Base-by-base conservation (phyloP, 2,329 filamentous ascomycete species). In the Dryadomyces quercus-mongolicae region DNA sequence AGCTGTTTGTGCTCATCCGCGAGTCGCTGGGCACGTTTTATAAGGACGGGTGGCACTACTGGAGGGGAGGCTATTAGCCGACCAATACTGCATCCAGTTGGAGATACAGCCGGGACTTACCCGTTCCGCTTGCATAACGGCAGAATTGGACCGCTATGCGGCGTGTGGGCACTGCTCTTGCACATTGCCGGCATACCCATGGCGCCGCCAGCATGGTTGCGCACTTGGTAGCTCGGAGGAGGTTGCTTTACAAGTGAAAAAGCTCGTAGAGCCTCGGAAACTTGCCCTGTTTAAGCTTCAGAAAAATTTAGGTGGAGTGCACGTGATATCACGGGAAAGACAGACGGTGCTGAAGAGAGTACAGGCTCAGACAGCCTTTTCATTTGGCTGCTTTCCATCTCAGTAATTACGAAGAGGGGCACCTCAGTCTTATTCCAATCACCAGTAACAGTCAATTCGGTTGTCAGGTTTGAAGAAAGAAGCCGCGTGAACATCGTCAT, bases 21-120 rank as follows among this genome's bases (percentile, higher is more conserved):
- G 47, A 86, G 69, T 56, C 71, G 72, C 36, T 75, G 73, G 9
- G 83, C 83, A 58, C 83, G 77, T 45, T 75, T 71, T 55, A 86
- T 74, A 53, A 86, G 74, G 45, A 75, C 74, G 10, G 73, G 69
- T 0, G 80, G 77, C 21, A 81, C 70, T 13, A 5, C 42, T 42
- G 38, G 15, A n/a, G 15, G 38, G 38, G 15, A n/a, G 15, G 38
- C 16, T 18, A n/a, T 44, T 16, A 44, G 13, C 42, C 38, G 15
- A 15, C 25, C 25, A 5, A 31, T 31, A 8, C 38, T 4, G 38
- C 16, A 5, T 15, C 16, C 16, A 10, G 38, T 42, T 3, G 16
- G 5, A 5, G 4, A 42, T n/a, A 40, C 36, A 22, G 36, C 20
- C 12, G 31, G 43, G 31, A 59, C 64, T 57, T 64, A 76, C 74